Evolutionary conservation across 2,329 filamentous ascomycete genomes (phyloP).

Genomic region (Zymoseptoria ardabiliae): DNA sequence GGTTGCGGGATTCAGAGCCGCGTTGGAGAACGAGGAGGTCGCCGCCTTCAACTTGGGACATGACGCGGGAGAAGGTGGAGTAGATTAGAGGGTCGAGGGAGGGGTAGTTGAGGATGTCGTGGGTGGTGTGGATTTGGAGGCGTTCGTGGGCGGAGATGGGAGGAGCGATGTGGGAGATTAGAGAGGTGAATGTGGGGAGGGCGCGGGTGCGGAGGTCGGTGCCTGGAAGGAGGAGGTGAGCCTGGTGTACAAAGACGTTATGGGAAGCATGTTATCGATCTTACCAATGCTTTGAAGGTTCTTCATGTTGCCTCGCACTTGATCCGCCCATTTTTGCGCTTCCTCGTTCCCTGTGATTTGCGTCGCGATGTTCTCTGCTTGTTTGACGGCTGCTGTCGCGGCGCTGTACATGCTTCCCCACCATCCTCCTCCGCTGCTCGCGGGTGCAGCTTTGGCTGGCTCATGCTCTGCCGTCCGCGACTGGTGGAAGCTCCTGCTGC

Average conservation of each 20-base stretch:
- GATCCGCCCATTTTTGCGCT: conserved; percentile 90
- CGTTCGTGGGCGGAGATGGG: conserved; percentile 96
- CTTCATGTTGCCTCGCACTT: conserved; percentile 82
- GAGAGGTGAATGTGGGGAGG: conserved; percentile 87
- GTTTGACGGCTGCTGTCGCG: conserved; percentile 77
- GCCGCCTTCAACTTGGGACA: conserved; percentile 97
- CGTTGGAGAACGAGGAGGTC: conserved; percentile 91
- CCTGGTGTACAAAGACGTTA: no score
- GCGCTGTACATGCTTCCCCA: conserved; percentile 83
- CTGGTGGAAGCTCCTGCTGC: conserved; percentile 61
- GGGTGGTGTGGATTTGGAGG: conserved; percentile 92
- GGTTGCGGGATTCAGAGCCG: conserved; percentile 73
- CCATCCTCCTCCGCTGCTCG: conserved; percentile 61
- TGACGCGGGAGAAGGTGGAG: conserved; percentile 84
- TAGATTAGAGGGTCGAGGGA: conserved; percentile 90
- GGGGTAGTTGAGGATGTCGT: conserved; percentile 90
- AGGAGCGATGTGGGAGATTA: conserved; percentile 89
- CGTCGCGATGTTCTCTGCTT: conserved; percentile 85
- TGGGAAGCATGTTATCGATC: no score
- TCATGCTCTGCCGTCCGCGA: conserved; percentile 56
- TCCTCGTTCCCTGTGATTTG: conserved; percentile 96
- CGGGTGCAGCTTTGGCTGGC: conserved; percentile 40
- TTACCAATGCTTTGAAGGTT: conserved; percentile 68
- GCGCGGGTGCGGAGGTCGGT: conserved; percentile 81
- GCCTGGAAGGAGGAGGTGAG: conserved; percentile 46